Evolutionary conservation across 2,329 filamentous ascomycete genomes (phyloP).

Genomic region (Colletotrichum sp.): DNA sequence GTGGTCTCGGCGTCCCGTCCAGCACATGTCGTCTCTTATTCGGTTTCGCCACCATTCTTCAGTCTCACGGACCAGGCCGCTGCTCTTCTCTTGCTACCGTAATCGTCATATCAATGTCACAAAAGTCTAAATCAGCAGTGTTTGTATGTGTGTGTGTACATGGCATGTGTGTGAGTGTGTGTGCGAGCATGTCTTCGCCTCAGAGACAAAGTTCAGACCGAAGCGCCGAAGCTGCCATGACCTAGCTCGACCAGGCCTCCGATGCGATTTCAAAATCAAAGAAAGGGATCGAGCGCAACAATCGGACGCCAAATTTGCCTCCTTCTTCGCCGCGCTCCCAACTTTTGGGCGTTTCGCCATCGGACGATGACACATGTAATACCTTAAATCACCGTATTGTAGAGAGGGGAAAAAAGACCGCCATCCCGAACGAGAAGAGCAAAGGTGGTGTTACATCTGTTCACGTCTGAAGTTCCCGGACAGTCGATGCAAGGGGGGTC

Average conservation of each 20-base stretch:
- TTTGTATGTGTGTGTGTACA: background rate
- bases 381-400: background rate
- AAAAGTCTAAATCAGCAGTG: background rate
- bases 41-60: background rate
- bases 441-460: background rate
- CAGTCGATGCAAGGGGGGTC: background rate
- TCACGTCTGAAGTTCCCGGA: background rate
- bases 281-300: background rate
- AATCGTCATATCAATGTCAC: slow-evolving; percentile 1
- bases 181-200: background rate
- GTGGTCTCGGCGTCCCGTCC: background rate
- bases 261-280: slow-evolving; percentile 2
- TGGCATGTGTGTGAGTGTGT: background rate
- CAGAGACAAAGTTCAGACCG: slow-evolving; percentile 15
- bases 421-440: background rate
- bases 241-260: background rate
- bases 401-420: background rate
- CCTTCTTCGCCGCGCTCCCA: background rate
- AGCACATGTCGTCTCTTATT: slow-evolving; percentile 13
- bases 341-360: slow-evolving; percentile 3
- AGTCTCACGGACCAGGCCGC: slow-evolving; percentile 3
- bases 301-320: slow-evolving; percentile 9
- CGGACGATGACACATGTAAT: slow-evolving; percentile 7
- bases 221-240: slow-evolving; percentile 1
- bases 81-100: background rate